Evolutionary conservation across 2,329 filamentous ascomycete genomes (phyloP), one percentile per base, ranked within the genome.

Genomic region (Tolypocladium sp.): DNA sequence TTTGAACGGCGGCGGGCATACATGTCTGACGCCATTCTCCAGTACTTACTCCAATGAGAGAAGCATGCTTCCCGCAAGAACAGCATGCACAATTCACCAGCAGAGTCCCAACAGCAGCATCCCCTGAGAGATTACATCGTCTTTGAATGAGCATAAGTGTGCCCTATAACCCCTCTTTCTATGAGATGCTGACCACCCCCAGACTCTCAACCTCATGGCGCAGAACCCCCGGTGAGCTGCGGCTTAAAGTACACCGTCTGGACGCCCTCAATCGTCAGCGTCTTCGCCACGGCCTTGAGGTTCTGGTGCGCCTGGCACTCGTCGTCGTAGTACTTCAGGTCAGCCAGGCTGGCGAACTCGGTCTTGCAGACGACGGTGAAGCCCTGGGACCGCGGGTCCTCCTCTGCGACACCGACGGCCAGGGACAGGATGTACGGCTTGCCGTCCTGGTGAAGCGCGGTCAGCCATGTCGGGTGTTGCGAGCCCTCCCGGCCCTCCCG

Each of bases 251-350:
- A 77, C 25, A 78, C 72, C 17, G 74, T 77, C 65, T 78, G 56
- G 33, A 76, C 60, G 20, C 73, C 77, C 41, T 71, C 64, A 10
- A 76, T 60, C 8, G 63, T 66, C 33, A 78, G 62, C 22, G 59
- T 64, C 62, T 67, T 67, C 17, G 71, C 73, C 2, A 65, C 63
- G 40, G 65, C 66, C 70, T 77, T 79, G 60, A 81, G 71, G 30
- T 62, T 68, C 59, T 67, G 64, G 63, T 81, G 79, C 2, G 76
- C 76, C n/a, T 66, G 60, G 64, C 78, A 80, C 58, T 69, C 76
- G 12, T 77, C 75, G 69, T 90, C 87, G 70, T 89, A 91, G 74
- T 82, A 91, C 64, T 82, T 77, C 82, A 90, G 85, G 69, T 90
- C 88, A 15, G 86, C 86, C 58, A 84, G 66, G 60, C 74, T 85